Evolutionary conservation across 176 grass and related monocot species (phyloP).

Genomic region (Triticum aestivum): IWGSC_CS_RefSeq_v2.1 NC_057803.1:91975398-91975897

Average conservation of each 20-base stretch:
- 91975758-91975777: background rate
- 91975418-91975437: constrained; percentile 68
- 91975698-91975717: constrained; percentile 43
- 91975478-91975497: constrained; percentile 50
- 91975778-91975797: background rate
- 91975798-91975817: background rate
- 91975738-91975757: background rate
- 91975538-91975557: constrained; percentile 1
- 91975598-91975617: constrained; percentile 39
- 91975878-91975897: constrained; percentile 29
- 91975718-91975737: background rate
- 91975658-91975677: constrained; percentile 51
- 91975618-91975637: constrained; percentile 65
- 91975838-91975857: background rate
- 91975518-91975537: background rate
- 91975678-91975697: constrained; percentile 51
- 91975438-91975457: constrained; percentile 54
- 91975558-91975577: background rate
- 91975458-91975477: constrained; percentile 46
- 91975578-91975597: constrained; percentile 19
- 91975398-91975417: constrained; percentile 83
- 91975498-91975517: constrained; percentile 23
- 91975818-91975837: background rate
- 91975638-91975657: constrained; percentile 48
- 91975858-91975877: constrained; percentile 16